Base-by-base conservation (phyloP, 2,329 filamentous ascomycete genomes). In the Aschersonia sp. region DNA sequence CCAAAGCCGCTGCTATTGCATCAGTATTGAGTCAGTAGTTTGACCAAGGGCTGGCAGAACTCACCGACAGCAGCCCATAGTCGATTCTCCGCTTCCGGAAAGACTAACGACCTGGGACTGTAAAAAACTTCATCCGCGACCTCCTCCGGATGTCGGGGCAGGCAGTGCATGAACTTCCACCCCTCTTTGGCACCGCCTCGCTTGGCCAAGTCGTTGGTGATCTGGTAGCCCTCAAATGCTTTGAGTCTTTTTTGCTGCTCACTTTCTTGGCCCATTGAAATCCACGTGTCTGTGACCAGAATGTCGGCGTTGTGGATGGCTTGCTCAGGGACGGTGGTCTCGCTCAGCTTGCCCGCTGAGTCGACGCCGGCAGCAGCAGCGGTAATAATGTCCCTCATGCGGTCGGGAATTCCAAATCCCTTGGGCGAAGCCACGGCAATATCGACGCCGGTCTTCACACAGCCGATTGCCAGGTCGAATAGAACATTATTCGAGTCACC, bases 161-260 rank as follows among this genome's bases (percentile, higher is more conserved):
- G 68, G 64, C 92, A 98, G 71, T 98, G 92, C 92, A 98, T 96
- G 64, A 98, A 98, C 66, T 87, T 89, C 92, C 92, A 98, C 53
- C 77, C 77, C 10, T 84, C 73, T 64, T 92, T 94, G 42, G 92
- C 92, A 28, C 88, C 89, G 43, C 89, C 89, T 45, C 82, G 75
- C 65, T 82, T 77, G 2, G 89, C 91, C 55, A 98, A 72, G 43
- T 92, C 85, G 45, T 82, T 77, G 3, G 91, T 96, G 59, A 98
- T 85, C 63, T 96, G 91, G 67, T 89, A 98, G 10, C 91, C 89
- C 31, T 77, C 44, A 63, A 98, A 98, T 2, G 81, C 88, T 60
- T 82, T 78, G 51, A 96, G 63, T 46, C 87, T 75, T 71, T 84
- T 84, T 55, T 81, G 73, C 40, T 80, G 74, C 66, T 98, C 92